phyloP scores from a whole-genome alignment of 768 basidiomycete genomes.

The Pleurotus cornucopiae region DNA sequence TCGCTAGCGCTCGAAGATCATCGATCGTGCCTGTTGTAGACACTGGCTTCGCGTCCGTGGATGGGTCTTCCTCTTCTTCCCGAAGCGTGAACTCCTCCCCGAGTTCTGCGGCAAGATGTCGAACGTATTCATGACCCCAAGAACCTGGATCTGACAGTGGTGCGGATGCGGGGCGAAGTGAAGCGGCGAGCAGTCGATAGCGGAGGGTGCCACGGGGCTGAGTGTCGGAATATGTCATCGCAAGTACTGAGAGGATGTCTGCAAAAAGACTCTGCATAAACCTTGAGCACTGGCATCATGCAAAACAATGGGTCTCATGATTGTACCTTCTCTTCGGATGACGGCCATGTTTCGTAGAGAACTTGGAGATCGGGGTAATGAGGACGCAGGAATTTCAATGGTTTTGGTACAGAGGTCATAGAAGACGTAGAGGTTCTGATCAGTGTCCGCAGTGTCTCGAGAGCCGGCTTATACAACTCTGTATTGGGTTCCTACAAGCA shows the following conservation, averaged over 20 bases:
- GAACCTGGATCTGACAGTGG: constrained; percentile 85
- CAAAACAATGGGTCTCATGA: constrained; percentile 2
- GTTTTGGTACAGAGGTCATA: constrained; percentile 99
- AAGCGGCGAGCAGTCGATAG: constrained; percentile 82
- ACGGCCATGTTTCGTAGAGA: constrained; percentile 77
- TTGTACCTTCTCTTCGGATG: constrained; percentile 73
- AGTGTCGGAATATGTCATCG: constrained; percentile 99
- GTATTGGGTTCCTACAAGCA: constrained; percentile 77
- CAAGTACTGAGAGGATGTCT: constrained; percentile 95
- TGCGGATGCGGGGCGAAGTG: constrained; percentile 59
- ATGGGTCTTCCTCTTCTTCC: constrained; percentile 43
- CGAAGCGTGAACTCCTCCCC: constrained; percentile 85
- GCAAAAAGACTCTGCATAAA: constrained; percentile 79
- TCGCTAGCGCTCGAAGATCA: constrained; percentile 71
- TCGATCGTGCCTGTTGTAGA: constrained; percentile 58
- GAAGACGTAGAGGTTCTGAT: constrained; percentile 97
- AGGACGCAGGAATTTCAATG: constrained; percentile 94
- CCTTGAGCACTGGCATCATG: background rate
- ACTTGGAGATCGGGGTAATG: constrained; percentile 85
- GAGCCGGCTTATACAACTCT: constrained; percentile 79
- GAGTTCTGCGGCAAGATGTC: constrained; percentile 93
- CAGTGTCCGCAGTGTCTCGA: constrained; percentile 89
- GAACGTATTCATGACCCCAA: constrained; percentile 99
- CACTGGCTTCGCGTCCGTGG: constrained; percentile 19
- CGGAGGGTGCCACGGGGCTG: constrained; percentile 93